Conservation (phyloP, 495 filamentous ascomycete species). For the Annulohypoxylon bovei region DNA sequence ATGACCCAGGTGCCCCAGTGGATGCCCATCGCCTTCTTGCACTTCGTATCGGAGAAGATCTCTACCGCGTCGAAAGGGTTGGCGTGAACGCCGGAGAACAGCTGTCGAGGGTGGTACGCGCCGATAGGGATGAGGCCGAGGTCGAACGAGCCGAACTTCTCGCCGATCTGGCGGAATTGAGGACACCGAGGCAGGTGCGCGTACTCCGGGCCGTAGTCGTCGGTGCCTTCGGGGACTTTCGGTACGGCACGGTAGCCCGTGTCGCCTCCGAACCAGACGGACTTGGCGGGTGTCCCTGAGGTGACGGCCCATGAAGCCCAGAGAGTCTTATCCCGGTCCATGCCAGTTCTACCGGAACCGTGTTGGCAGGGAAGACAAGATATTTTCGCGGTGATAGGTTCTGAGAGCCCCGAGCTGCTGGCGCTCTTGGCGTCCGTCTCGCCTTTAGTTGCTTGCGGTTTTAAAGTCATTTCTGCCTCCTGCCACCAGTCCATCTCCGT, state of each 20-base stretch:
- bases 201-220: conserved; percentile 79
- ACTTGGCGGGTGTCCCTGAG: conserved; percentile 69
- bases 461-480: conserved; percentile 74
- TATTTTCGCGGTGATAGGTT: conserved; percentile 75
- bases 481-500: conserved; percentile 99
- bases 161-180: conserved; percentile 87
- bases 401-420: conserved; percentile 28
- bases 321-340: conserved; percentile 78
- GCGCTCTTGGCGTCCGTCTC: conserved; percentile 30
- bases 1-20: conserved; percentile 96
- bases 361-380: conserved; percentile 90
- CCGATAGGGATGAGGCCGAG: conserved; percentile 95
- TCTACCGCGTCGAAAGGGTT: conserved; percentile 89
- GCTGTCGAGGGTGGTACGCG: conserved; percentile 81
- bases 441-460: conserved; percentile 50
- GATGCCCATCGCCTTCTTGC: conserved; percentile 84
- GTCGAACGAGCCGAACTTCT: conserved; percentile 86
- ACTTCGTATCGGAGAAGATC: conserved; percentile 90
- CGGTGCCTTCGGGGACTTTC: conserved; percentile 66
- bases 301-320: conserved; percentile 89
- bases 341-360: conserved; percentile 70
- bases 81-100: conserved; percentile 84
- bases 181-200: conserved; percentile 78
- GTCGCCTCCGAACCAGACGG: conserved; percentile 80
- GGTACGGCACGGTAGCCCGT: conserved; percentile 87